Evolutionary conservation across 176 grass and related monocot genomes (phyloP).

Genomic region (Ensete ventricosum): DNA sequence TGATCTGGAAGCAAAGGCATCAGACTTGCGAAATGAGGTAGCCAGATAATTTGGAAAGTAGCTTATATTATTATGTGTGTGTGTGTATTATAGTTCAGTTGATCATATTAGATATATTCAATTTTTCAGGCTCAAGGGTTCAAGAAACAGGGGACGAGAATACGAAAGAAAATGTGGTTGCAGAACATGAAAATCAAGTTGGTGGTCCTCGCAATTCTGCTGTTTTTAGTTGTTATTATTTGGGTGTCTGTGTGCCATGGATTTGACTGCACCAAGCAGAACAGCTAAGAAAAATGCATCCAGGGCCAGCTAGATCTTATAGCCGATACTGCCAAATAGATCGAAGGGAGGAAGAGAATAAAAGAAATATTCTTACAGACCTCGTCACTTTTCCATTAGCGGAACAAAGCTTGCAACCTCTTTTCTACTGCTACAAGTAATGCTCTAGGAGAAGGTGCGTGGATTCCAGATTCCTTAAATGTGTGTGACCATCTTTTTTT

Average conservation of each 20-base stretch:
- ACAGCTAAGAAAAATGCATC: constrained; percentile 22
- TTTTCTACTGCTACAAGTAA: not conserved
- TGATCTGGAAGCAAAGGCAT: constrained; percentile 79
- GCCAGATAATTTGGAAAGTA: not conserved
- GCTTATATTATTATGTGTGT: constrained; percentile 2
- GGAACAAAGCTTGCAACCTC: not conserved
- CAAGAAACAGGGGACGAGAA: constrained; percentile 73
- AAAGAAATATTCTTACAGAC: not conserved
- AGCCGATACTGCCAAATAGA: not conserved
- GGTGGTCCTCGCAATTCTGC: constrained; percentile 63
- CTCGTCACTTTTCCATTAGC: not conserved
- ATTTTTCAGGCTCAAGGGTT: constrained; percentile 77
- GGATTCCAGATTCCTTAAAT: not conserved
- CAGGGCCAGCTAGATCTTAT: not conserved
- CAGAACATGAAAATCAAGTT: constrained; percentile 95
- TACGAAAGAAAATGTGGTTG: constrained; percentile 86
- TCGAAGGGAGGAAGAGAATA: not conserved
- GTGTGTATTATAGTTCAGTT: not conserved
- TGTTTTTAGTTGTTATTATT: constrained; percentile 72
- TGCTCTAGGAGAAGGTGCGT: not conserved
- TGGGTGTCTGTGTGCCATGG: constrained; percentile 92
- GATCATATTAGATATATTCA: not conserved
- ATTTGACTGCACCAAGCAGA: constrained; percentile 89
- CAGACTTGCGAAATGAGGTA: constrained; percentile 74
- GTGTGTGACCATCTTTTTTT: not conserved